Percentiles rank a stretch among this genome's conserved stretches.
Conservation (phyloP, 176 grass and related monocot genomes). For the Puccinellia tenuiflora region DNA sequence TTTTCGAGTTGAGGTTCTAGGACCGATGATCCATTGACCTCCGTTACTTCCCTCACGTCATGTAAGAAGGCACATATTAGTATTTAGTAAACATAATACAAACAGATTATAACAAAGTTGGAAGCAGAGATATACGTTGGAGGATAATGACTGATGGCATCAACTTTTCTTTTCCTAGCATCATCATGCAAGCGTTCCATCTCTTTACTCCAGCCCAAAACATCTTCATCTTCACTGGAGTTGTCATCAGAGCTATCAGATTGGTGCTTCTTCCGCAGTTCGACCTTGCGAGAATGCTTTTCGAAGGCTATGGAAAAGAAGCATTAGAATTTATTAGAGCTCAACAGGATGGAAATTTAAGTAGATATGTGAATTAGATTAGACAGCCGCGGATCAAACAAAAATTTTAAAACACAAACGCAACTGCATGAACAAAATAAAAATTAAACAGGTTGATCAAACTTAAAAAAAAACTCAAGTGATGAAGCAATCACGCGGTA, state of each 20-base stretch:
- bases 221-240: slow-evolving; percentile 73
- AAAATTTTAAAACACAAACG: not conserved
- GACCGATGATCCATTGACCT: slow-evolving; percentile 10
- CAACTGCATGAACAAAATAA: not conserved
- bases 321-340: not conserved
- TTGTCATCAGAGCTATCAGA: slow-evolving; percentile 35
- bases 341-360: not conserved
- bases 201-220: slow-evolving; percentile 2
- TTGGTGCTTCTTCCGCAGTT: slow-evolving; percentile 40
- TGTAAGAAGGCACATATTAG: not conserved
- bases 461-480: not conserved
- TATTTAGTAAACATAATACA: not conserved
- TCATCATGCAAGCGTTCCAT: no score
- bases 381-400: not conserved
- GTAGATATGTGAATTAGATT: not conserved
- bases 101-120: not conserved
- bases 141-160: slow-evolving; percentile 18
- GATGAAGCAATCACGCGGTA: not conserved
- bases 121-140: slow-evolving; percentile 14
- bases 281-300: not conserved
- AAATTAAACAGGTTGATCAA: not conserved
- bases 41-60: slow-evolving; percentile 40
- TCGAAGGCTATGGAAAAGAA: slow-evolving; percentile 12
- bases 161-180: not conserved
- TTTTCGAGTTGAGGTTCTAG: slow-evolving; percentile 21